Conservation (phyloP, 148 eudicot genomes). For the Cornus suecica region DNA sequence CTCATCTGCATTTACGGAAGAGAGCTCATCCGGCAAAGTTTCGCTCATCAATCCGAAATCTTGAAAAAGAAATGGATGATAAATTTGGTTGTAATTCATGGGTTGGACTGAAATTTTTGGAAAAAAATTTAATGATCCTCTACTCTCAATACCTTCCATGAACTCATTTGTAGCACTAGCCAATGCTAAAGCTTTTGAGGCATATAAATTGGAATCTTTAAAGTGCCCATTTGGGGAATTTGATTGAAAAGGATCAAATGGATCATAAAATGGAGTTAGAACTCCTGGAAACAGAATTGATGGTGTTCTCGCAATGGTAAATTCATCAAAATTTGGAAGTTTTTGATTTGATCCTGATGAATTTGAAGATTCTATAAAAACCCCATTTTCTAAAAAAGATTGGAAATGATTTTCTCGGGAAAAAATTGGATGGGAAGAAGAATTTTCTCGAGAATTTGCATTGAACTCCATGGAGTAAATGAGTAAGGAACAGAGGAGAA, state of each 20-base stretch:
- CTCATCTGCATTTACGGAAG: background rate
- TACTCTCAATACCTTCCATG: background rate
- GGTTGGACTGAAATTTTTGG: background rate
- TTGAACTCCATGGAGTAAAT: background rate
- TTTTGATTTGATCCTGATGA: slow-evolving; percentile 1
- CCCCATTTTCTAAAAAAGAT: background rate
- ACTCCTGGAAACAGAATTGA: background rate
- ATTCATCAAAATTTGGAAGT: slow-evolving; percentile 4
- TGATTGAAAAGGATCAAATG: slow-evolving; percentile 7
- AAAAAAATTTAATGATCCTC: background rate
- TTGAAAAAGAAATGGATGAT: background rate
- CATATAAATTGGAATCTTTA: background rate
- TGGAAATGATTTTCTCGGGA: background rate
- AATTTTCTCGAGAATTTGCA: background rate
- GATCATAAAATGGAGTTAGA: slow-evolving; percentile 2
- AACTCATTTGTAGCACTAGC: background rate
- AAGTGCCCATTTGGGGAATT: background rate
- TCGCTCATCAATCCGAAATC: background rate
- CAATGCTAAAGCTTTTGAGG: background rate
- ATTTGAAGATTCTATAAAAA: background rate
- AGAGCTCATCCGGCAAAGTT: background rate
- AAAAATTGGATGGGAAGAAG: background rate
- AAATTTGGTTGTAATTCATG: background rate
- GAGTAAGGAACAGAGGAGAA: too few relatives aligned
- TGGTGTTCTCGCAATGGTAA: background rate